These are phyloP conservation scores for Xylaria sp. DNA, from an alignment of 2,329 filamentous ascomycete species.

Conservation along the genomic window DNA sequence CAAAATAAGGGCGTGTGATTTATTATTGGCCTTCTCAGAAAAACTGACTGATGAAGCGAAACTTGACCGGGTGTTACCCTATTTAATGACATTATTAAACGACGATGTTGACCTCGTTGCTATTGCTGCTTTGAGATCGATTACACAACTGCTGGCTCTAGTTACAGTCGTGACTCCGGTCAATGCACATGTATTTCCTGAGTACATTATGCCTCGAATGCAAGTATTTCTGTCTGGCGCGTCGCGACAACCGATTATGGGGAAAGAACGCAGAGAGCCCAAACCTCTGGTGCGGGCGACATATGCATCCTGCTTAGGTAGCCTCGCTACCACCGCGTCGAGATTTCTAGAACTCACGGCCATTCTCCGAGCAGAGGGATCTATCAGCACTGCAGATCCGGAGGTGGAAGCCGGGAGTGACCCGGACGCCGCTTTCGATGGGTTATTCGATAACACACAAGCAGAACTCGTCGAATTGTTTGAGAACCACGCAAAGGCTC, in stretches of 20 bases:
- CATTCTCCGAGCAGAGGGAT: conserved; percentile 83
- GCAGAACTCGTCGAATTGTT: conserved; percentile 84
- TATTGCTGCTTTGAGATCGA: conserved; percentile 82
- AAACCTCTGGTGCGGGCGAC: conserved; percentile 83
- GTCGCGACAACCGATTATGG: conserved; percentile 48
- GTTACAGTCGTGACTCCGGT: conserved; percentile 87
- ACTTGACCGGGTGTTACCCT: conserved; percentile 90
- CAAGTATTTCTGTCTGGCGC: conserved; percentile 62
- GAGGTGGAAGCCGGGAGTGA: conserved; percentile 78
- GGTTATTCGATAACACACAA: conserved; percentile 87
- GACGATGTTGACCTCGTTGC: conserved; percentile 87
- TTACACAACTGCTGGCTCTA: conserved; percentile 88
- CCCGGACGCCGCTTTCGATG: conserved; percentile 77
- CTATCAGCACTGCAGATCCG: conserved; percentile 79
- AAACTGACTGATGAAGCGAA: conserved; percentile 94
- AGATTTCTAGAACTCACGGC: conserved; percentile 92
- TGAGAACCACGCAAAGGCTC: conserved; percentile 85
- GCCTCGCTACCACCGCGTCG: conserved; percentile 84
- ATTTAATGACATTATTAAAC: conserved; percentile 82
- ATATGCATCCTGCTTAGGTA: conserved; percentile 92
- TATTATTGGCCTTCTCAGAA: conserved; percentile 91
- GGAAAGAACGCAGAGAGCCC: conserved; percentile 58
- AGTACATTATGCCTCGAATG: conserved; percentile 74
- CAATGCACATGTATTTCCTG: conserved; percentile 74
- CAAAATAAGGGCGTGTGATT: conserved; percentile 86